Base-by-base conservation (phyloP, 345 rosid genomes). In the Alliaria petiolata region DNA sequence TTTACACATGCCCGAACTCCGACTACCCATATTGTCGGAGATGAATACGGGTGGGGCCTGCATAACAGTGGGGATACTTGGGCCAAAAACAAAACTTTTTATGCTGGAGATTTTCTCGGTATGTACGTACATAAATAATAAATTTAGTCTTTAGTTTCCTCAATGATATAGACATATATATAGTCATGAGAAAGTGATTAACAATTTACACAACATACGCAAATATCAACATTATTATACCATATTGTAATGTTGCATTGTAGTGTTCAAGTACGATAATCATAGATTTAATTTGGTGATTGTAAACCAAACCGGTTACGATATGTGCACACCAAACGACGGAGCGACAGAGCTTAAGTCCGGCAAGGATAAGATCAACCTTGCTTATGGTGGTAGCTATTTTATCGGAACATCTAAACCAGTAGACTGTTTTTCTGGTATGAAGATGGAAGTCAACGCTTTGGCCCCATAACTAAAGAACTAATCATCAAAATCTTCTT, bases 41-140 rank as follows among this genome's bases (percentile, higher is more conserved):
- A 25, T 26, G 3, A 28, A 5, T 13, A 25, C 17, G 70, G 68
- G 45, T 66, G 70, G 59, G 33, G 28, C 38, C 22, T 14, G 11
- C n/a, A 7, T 22, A 8, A 1, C 25, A n/a, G 34, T 59, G 44
- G 30, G 4, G 19, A 50, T 22, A 26, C 1, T 7, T 65, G 70
- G 70, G 38, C 61, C 4, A 3, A 8, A 14, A 50, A 34, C 61
- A 66, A 66, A 35, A 51, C 39, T 0, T 66, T 66, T 36, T 66
- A 66, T 16, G 70, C 70, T 6, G 70, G 70, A 28, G 70, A 66
- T 25, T 38, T 40, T 39, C 39, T 66, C 4, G 71, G n/a, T n/a
- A n/a, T n/a, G 61, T 65, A 35, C 56, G 30, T 49, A 20, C 12
- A 7, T 44, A 7, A 16, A 17, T 35, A 8, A 10, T 38, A 38